A percentile compares a stretch with the other conserved stretches of the same genome.
Evolutionary conservation across 805 yeast species (phyloP).

Genomic region (Candida verbasci): DNA sequence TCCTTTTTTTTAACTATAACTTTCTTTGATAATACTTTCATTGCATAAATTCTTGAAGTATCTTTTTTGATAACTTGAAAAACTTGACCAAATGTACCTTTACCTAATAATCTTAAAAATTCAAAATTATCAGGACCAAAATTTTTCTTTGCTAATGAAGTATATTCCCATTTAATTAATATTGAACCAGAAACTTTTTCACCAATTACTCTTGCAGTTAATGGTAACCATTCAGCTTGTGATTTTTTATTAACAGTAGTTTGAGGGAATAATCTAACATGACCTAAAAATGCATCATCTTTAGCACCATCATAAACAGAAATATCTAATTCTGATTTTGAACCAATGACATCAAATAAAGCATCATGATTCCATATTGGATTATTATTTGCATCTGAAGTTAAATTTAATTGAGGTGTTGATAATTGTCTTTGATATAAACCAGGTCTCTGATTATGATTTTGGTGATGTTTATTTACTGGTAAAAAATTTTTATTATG

Average conservation of each 20-base stretch:
- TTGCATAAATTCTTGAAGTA: constrained; percentile 88
- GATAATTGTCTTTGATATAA: constrained; percentile 37
- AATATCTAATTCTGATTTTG: constrained; percentile 77
- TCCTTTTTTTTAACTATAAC: constrained; percentile 96
- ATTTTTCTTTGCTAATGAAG: constrained; percentile 63
- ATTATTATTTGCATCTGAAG: constrained; percentile 34
- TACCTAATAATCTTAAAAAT: constrained; percentile 83
- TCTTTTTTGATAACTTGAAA: constrained; percentile 92
- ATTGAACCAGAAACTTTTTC: constrained; percentile 74
- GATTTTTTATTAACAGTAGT: constrained; percentile 35
- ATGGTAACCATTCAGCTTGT: constrained; percentile 64
- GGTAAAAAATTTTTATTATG: constrained; percentile 8
- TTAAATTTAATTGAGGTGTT: constrained; percentile 29
- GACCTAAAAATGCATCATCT: constrained; percentile 85
- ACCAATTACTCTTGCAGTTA: constrained; percentile 69
- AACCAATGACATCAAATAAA: constrained; percentile 84
- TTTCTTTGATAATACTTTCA: constrained; percentile 93
- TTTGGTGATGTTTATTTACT: constrained; percentile 7
- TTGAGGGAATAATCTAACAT: constrained; percentile 63
- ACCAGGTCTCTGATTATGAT: constrained; percentile 22
- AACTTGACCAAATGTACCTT: constrained; percentile 97
- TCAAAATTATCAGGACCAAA: constrained; percentile 95
- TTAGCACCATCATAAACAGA: constrained; percentile 85
- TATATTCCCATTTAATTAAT: constrained; percentile 67
- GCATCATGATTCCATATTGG: constrained; percentile 94